Evolutionary conservation across 2,329 filamentous ascomycete genomes (phyloP).

Genomic region (Sporothrix brasiliensis): DNA sequence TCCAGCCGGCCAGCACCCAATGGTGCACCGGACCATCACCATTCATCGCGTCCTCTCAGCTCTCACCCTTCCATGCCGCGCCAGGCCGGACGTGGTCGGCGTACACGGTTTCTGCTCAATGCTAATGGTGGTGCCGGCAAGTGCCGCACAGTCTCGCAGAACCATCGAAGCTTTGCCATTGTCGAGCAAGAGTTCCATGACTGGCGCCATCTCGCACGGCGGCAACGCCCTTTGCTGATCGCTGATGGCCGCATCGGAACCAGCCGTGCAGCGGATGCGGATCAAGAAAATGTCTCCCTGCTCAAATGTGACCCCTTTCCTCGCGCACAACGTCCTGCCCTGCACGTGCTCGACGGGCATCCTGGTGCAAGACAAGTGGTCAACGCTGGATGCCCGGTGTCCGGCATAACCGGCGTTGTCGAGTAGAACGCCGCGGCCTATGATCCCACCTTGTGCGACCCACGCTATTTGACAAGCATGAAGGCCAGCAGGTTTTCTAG

Average conservation of each 20-base stretch:
- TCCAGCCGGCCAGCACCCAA: constrained; percentile 54
- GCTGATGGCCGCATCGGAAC: constrained; percentile 39
- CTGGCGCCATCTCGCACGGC: background rate
- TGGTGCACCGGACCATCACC: constrained; percentile 41
- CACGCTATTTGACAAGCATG: constrained; percentile 27
- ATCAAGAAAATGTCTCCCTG: constrained; percentile 47
- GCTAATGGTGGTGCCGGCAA: constrained; percentile 50
- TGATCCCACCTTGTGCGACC: constrained; percentile 48
- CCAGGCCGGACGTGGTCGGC: constrained; percentile 30
- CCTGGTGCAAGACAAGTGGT: constrained; percentile 33
- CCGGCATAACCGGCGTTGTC: constrained; percentile 42
- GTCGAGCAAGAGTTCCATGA: constrained; percentile 46
- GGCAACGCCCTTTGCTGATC: constrained; percentile 38
- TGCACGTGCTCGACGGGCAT: constrained; percentile 41
- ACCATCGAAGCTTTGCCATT: constrained; percentile 46
- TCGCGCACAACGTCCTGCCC: constrained; percentile 43
- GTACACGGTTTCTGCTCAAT: constrained; percentile 48
- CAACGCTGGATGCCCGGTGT: constrained; percentile 30
- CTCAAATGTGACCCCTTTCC: constrained; percentile 41
- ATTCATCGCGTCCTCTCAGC: constrained; percentile 38
- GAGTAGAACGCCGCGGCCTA: constrained; percentile 51
- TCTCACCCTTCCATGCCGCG: constrained; percentile 29
- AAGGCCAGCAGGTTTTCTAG: background rate
- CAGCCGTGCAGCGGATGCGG: constrained; percentile 44
- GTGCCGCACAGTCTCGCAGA: constrained; percentile 53